phyloP scores from a whole-genome alignment of 306 rosid genomes.

The Chamaecrista fasciculata region DNA sequence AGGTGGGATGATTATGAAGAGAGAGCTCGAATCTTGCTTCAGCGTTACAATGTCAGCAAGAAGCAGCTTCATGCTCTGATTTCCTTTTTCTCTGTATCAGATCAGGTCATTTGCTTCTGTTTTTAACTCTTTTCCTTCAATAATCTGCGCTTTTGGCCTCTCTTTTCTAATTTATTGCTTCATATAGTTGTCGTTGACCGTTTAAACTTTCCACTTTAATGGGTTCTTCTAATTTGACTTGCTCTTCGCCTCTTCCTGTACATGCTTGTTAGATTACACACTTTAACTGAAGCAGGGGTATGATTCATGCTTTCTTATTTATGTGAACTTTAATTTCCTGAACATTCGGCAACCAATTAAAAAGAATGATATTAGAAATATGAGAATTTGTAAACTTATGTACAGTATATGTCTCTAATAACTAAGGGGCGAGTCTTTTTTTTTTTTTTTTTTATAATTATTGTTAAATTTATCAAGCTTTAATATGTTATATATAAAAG shows the following conservation, averaged over 20 bases:
- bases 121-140: constrained; percentile 5
- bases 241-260: too few relatives aligned
- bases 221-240: too few relatives aligned
- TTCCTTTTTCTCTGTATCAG: constrained; percentile 61
- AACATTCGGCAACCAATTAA: neutral
- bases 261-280: constrained; percentile 19
- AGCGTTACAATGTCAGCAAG: constrained; percentile 67
- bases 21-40: constrained; percentile 53
- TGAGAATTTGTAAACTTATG: neutral
- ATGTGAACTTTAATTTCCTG: neutral
- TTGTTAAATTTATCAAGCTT: neutral
- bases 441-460: too few relatives aligned
- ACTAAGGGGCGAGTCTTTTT: neutral
- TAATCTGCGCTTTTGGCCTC: neutral
- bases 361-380: neutral
- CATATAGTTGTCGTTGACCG: neutral
- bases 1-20: constrained; percentile 42
- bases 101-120: constrained; percentile 62
- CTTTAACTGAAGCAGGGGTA: constrained; percentile 21
- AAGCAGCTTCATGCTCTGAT: constrained; percentile 58
- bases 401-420: neutral
- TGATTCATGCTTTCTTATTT: neutral
- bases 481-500: neutral
- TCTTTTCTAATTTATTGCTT: constrained; percentile 18
- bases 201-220: too few relatives aligned